Percentiles rank a stretch among this genome's conserved stretches.
These are phyloP conservation scores for Penicillium sp. DNA, from an alignment of 2,329 filamentous ascomycete genomes.

Conservation along the genomic window DNA sequence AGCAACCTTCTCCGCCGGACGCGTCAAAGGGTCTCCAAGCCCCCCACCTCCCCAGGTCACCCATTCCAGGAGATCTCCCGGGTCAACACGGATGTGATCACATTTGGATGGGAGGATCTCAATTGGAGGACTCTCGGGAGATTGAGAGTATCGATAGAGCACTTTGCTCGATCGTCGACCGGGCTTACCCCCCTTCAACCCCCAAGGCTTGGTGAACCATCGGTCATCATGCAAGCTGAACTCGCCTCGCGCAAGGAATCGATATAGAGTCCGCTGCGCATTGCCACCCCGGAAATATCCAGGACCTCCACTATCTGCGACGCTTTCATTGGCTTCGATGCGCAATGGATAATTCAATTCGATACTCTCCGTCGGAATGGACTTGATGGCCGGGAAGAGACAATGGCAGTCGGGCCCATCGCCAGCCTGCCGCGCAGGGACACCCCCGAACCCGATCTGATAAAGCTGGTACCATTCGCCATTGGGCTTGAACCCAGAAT, in stretches of 20 bases:
- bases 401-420: constrained; percentile 57
- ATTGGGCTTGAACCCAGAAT: constrained; percentile 53
- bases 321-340: constrained; percentile 54
- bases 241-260: constrained; percentile 52
- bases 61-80: constrained; percentile 55
- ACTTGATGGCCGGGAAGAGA: constrained; percentile 56
- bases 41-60: constrained; percentile 57
- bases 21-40: constrained; percentile 52
- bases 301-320: constrained; percentile 54
- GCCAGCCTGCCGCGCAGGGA: constrained; percentile 52
- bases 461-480: constrained; percentile 57
- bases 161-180: constrained; percentile 50
- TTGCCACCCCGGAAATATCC: constrained; percentile 55
- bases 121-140: constrained; percentile 33
- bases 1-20: constrained; percentile 50
- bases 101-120: constrained; percentile 52
- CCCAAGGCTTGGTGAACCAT: constrained; percentile 57
- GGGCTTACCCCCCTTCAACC: constrained; percentile 52
- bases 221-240: constrained; percentile 55
- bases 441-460: constrained; percentile 57
- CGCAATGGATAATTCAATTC: constrained; percentile 55
- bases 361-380: constrained; percentile 54
- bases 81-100: constrained; percentile 52
- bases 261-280: constrained; percentile 53
- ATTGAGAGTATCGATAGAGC: constrained; percentile 47